A percentile compares a stretch with the other conserved stretches of the same genome.
Conservation (phyloP, 306 rosid species). For the Ormosia semicastrata region DNA sequence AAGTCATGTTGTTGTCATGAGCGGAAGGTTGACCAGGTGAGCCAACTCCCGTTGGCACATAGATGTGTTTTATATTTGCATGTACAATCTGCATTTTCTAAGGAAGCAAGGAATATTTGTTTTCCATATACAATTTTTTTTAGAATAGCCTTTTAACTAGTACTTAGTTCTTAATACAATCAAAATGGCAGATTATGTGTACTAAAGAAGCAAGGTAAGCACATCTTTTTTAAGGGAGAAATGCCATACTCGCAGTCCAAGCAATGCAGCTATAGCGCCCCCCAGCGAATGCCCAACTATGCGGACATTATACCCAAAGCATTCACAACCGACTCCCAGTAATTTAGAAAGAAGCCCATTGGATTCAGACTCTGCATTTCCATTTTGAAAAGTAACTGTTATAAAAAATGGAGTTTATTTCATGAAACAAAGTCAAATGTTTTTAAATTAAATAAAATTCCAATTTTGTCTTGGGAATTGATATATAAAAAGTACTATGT, state of each 20-base stretch:
- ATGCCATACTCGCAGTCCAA: conserved; percentile 78
- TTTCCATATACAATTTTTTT: background rate
- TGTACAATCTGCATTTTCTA: background rate
- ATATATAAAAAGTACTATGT: background rate
- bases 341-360: conserved; percentile 75
- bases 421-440: background rate
- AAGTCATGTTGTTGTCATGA: no score
- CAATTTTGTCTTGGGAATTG: conserved; percentile 5
- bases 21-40: no score
- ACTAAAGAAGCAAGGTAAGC: conserved; percentile 15
- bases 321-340: conserved; percentile 79
- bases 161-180: conserved; percentile 10
- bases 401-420: conserved; percentile 4
- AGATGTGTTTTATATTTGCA: background rate
- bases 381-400: conserved; percentile 27
- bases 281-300: conserved; percentile 96
- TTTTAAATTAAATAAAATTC: conserved; percentile 5
- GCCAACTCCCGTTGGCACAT: no score
- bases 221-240: conserved; percentile 26
- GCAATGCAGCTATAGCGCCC: conserved; percentile 81
- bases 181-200: conserved; percentile 12
- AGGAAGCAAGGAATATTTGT: conserved; percentile 4
- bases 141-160: background rate
- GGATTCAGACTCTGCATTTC: conserved; percentile 65
- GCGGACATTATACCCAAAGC: conserved; percentile 77